Evolutionary conservation across 2,329 filamentous ascomycete genomes (phyloP), one percentile per base, ranked within the genome.

Genomic region (Scedosporium minutisporum): DNA sequence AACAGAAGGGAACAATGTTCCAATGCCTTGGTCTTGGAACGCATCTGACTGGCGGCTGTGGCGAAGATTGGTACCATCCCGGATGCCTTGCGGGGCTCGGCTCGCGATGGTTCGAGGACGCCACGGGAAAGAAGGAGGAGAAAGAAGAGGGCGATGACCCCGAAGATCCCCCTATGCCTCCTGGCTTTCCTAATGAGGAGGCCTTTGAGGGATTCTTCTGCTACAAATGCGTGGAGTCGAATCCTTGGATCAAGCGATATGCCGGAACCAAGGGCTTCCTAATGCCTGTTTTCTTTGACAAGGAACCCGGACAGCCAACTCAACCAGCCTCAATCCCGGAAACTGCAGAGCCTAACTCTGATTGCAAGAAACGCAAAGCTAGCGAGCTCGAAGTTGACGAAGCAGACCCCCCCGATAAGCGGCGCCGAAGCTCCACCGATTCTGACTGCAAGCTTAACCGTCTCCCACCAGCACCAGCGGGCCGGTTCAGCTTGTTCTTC

Each of bases 61-160:
- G 93, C 12, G 93, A 97, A 76, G 93, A 97, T 71, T 97, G 93
- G 93, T 97, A 91, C 82, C 93, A 97, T 76, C 91, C 93, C 0
- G 92, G 95, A 65, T 97, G 93, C 71, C 78, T 97, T 6, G 85
- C 96, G 58, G 93, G 93, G 5, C 77, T 96, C 67, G 86, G 88
- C 0, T 84, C 91, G 10, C 82, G 86, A 64, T 93, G 89, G 86
- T 86, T 80, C 66, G 86, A 88, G 70, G 80, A 76, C 69, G 61
- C 69, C n/a, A 75, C 76, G 57, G 62, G 65, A 3, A 64, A 68
- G 21, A 67, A 65, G 62, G 65, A 66, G 27, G 67, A 66, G 16
- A 58, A 63, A 25, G 73, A 72, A 0, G 74, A 73, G 0, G 74
- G 75, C 0, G 57, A 58, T 9, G 76, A 77, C 0, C 81, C 82